These are phyloP conservation scores for Cornus suecica DNA, from an alignment of 148 eudicot genomes.

Conservation along the genomic window DNA sequence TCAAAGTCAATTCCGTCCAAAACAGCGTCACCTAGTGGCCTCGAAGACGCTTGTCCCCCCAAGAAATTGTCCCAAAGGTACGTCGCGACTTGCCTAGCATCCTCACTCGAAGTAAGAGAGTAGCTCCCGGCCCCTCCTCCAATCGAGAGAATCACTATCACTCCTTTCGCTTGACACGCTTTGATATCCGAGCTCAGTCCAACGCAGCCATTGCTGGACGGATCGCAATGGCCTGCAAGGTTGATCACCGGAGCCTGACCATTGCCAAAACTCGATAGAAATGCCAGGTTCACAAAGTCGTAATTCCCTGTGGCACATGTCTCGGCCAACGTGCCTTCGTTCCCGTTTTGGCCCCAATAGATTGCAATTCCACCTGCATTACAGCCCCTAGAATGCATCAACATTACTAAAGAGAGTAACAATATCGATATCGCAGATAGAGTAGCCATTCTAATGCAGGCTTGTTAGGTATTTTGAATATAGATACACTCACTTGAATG, in stretches of 20 bases:
- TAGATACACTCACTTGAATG: neutral
- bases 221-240: constrained; percentile 27
- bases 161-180: constrained; percentile 22
- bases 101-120: constrained; percentile 18
- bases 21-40: constrained; percentile 24
- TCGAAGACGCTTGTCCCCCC: constrained; percentile 11
- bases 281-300: constrained; percentile 27
- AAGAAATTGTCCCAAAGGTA: constrained; percentile 25
- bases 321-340: constrained; percentile 24
- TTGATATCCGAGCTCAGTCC: constrained; percentile 18
- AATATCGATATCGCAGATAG: neutral
- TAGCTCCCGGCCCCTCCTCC: constrained; percentile 33
- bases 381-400: neutral
- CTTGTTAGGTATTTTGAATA: neutral
- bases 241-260: constrained; percentile 21
- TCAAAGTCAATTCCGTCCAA: constrained; percentile 32
- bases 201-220: constrained; percentile 15
- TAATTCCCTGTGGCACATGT: constrained; percentile 28
- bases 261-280: constrained; percentile 26
- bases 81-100: constrained; percentile 17
- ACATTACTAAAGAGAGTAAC: neutral
- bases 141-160: constrained; percentile 35
- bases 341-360: constrained; percentile 22
- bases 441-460: neutral
- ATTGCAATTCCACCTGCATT: constrained; percentile 12